These are phyloP conservation scores for Colletotrichum acutatum DNA, from an alignment of 2,329 filamentous ascomycete species.

Conservation along the genomic window DNA sequence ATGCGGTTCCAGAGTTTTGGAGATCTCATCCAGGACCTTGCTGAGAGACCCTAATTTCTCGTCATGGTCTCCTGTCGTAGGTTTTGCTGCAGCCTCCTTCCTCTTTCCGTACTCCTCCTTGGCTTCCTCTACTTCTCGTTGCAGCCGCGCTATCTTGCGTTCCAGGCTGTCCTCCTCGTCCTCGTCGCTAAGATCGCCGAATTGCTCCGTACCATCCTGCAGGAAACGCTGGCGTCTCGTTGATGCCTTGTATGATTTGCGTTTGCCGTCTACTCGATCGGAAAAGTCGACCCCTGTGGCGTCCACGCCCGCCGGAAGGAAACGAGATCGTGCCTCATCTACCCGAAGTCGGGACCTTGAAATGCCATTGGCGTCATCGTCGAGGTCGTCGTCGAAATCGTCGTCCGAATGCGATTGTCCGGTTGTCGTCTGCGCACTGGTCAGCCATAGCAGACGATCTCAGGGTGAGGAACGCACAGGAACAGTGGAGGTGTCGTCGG, in stretches of 20 bases:
- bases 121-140: slow-evolving; percentile 82
- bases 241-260: slow-evolving; percentile 84
- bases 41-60: slow-evolving; percentile 76
- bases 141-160: slow-evolving; percentile 82
- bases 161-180: slow-evolving; percentile 77
- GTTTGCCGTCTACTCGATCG: slow-evolving; percentile 84
- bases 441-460: slow-evolving; percentile 25
- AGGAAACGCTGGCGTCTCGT: slow-evolving; percentile 73
- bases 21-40: slow-evolving; percentile 76
- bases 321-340: slow-evolving; percentile 82
- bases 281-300: slow-evolving; percentile 87
- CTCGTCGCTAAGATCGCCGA: slow-evolving; percentile 82
- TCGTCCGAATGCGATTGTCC: slow-evolving; percentile 69
- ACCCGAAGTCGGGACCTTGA: slow-evolving; percentile 81
- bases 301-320: slow-evolving; percentile 80
- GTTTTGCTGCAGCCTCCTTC: slow-evolving; percentile 56
- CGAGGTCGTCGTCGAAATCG: slow-evolving; percentile 70
- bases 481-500: slow-evolving; percentile 87
- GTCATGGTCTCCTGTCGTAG: slow-evolving; percentile 53
- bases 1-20: slow-evolving; percentile 44
- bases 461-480: slow-evolving; percentile 67
- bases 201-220: slow-evolving; percentile 72
- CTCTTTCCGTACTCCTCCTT: slow-evolving; percentile 70
- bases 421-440: slow-evolving; percentile 61
- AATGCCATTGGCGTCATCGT: slow-evolving; percentile 74